Percentiles rank a stretch among this genome's conserved stretches.
phyloP scores from a whole-genome alignment of 2,329 filamentous ascomycete species.

The Diatrype stigma region DNA sequence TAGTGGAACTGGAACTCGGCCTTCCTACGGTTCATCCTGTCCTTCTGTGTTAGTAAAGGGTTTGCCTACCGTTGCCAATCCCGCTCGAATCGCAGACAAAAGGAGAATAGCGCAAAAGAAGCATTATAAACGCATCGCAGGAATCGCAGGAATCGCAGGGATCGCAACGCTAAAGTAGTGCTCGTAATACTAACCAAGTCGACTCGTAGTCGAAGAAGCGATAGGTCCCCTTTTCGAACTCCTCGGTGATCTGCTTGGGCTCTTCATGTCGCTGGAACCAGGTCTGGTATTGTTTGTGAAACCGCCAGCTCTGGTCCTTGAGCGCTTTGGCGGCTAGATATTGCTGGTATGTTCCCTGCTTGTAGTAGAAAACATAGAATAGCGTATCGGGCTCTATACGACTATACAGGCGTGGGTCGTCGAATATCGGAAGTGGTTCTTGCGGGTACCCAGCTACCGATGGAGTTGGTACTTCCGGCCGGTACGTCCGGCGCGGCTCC shows the following conservation, averaged over 20 bases:
- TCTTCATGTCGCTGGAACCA: constrained; percentile 99
- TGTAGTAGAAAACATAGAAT: constrained; percentile 99
- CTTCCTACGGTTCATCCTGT: constrained; percentile 1
- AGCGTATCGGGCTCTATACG: constrained; percentile 92
- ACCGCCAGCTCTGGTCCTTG: constrained; percentile 97
- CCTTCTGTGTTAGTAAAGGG: not conserved
- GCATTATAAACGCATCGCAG: not conserved
- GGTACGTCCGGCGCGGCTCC: constrained; percentile 79
- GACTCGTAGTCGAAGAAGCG: constrained; percentile 99
- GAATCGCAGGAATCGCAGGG: not conserved
- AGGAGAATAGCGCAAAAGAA: not conserved
- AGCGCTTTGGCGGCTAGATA: constrained; percentile 94
- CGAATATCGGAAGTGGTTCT: constrained; percentile 85
- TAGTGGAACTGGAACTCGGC: constrained; percentile 1
- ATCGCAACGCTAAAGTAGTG: too few relatives aligned
- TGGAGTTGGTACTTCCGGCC: constrained; percentile 74
- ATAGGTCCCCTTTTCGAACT: constrained; percentile 98
- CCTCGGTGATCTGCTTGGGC: constrained; percentile 96
- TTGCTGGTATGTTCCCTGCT: constrained; percentile 92
- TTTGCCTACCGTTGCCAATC: not conserved
- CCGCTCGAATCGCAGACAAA: not conserved
- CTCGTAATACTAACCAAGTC: constrained; percentile 76
- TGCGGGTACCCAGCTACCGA: constrained; percentile 81
- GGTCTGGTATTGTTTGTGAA: constrained; percentile 99
- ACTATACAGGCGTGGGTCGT: constrained; percentile 82